phyloP scores from a whole-genome alignment of 495 filamentous ascomycete genomes.

The Daldinia vernicosa region DNA sequence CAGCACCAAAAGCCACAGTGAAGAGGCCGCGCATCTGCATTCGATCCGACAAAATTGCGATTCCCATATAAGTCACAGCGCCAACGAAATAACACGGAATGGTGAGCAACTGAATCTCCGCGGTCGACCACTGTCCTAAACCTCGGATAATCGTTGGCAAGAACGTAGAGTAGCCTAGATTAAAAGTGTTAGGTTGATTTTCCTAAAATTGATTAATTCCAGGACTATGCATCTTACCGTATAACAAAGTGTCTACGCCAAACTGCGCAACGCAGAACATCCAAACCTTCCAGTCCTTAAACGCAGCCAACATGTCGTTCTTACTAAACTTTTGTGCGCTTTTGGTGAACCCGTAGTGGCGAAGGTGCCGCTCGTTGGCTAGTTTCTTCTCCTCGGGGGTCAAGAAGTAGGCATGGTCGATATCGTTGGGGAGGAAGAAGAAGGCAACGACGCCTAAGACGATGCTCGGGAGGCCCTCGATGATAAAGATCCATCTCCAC shows the following conservation, averaged over 20 bases:
- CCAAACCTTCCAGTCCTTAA: conserved; percentile 72
- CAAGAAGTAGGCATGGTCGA: conserved; percentile 69
- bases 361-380: conserved; percentile 53
- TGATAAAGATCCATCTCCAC: conserved; percentile 74
- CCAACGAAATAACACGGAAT: conserved; percentile 80
- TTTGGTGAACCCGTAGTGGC: conserved; percentile 66
- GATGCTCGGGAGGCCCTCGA: conserved; percentile 77
- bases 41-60: conserved; percentile 69
- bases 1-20: conserved; percentile 61
- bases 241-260: conserved; percentile 76
- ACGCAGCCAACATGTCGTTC: conserved; percentile 57
- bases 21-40: conserved; percentile 70
- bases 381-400: conserved; percentile 66
- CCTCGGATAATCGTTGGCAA: conserved; percentile 79
- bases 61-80: conserved; percentile 68
- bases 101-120: conserved; percentile 76
- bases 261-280: conserved; percentile 73
- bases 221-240: conserved; percentile 54
- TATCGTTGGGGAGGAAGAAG: conserved; percentile 72
- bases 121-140: conserved; percentile 67
- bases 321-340: conserved; percentile 67
- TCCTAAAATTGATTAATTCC: neutral
- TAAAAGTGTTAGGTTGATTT: neutral
- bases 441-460: conserved; percentile 67
- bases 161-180: conserved; percentile 72